These are phyloP conservation scores for Pleurotus cornucopiae DNA, from an alignment of 768 basidiomycete species.

Conservation along the genomic window DNA sequence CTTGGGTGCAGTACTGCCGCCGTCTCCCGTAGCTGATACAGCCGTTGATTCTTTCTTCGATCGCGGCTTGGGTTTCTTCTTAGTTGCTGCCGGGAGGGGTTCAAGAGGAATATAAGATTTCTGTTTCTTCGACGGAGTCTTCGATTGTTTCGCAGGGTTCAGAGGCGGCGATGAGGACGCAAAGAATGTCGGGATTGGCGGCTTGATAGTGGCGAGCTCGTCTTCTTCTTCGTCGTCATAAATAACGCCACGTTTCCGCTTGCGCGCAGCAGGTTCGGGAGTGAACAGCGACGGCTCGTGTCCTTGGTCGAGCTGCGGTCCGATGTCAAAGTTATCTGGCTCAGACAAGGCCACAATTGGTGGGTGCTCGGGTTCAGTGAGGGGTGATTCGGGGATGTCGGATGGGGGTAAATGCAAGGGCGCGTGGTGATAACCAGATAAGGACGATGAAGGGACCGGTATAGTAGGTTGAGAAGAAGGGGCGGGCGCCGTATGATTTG, in stretches of 20 bases:
- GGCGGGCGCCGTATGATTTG: slow-evolving; percentile 15
- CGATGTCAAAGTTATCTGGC: neutral
- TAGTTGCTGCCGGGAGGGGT: no score
- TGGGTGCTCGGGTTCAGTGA: slow-evolving; percentile 1
- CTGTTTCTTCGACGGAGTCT: no score
- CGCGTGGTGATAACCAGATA: slow-evolving; percentile 3
- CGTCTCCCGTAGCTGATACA: neutral
- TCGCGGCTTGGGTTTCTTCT: slow-evolving; percentile 21
- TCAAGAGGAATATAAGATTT: no score
- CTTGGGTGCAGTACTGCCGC: neutral
- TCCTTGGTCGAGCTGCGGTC: neutral
- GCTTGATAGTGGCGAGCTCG: slow-evolving; percentile 10
- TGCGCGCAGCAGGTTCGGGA: neutral
- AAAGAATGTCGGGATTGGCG: slow-evolving; percentile 42
- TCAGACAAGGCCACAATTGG: slow-evolving; percentile 3
- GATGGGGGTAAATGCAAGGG: slow-evolving; percentile 1
- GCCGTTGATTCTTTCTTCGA: slow-evolving; percentile 20
- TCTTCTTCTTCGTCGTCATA: slow-evolving; percentile 9
- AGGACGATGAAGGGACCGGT: slow-evolving; percentile 20
- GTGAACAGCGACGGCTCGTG: neutral
- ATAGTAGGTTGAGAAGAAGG: slow-evolving; percentile 18
- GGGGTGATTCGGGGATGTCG: neutral
- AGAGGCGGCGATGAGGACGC: slow-evolving; percentile 36
- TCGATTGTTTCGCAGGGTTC: neutral
- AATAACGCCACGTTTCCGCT: slow-evolving; percentile 12